phyloP scores from a whole-genome alignment of 2,329 filamentous ascomycete species.

The Pseudogymnoascus sp. region DNA sequence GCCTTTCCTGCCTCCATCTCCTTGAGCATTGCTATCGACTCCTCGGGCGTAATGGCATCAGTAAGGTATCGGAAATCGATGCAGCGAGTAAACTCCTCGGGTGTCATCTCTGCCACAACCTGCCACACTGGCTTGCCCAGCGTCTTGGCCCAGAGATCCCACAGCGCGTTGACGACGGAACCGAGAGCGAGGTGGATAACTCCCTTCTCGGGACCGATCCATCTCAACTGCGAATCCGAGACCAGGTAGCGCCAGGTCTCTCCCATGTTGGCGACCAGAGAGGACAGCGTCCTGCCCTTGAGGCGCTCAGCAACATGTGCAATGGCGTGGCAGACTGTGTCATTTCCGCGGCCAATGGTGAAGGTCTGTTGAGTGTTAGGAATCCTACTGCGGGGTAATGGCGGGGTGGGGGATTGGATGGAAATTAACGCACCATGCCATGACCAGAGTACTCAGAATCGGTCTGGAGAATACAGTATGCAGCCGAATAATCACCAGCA shows the following conservation, averaged over 20 bases:
- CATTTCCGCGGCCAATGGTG: slow-evolving; percentile 80
- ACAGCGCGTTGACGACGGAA: slow-evolving; percentile 79
- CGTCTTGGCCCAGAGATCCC: slow-evolving; percentile 84
- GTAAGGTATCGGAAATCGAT: slow-evolving; percentile 92
- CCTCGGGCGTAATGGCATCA: slow-evolving; percentile 75
- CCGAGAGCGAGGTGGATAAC: slow-evolving; percentile 84
- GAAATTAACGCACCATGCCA: slow-evolving; percentile 54
- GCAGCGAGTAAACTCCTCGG: slow-evolving; percentile 73
- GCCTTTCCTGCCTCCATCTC: slow-evolving; percentile 58
- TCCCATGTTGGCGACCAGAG: slow-evolving; percentile 70
- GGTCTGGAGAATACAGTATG: slow-evolving; percentile 87
- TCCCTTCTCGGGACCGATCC: slow-evolving; percentile 88
- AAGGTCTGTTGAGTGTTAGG: slow-evolving; percentile 38
- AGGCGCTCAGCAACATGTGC: slow-evolving; percentile 65
- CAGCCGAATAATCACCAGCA: slow-evolving; percentile 82
- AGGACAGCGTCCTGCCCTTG: slow-evolving; percentile 62
- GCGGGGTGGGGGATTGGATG: background rate
- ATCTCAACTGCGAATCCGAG: slow-evolving; percentile 76
- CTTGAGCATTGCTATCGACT: slow-evolving; percentile 63
- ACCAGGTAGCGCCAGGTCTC: slow-evolving; percentile 85
- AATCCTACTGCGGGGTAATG: background rate
- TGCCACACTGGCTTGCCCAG: slow-evolving; percentile 81
- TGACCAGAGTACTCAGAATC: slow-evolving; percentile 64
- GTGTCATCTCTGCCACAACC: slow-evolving; percentile 78
- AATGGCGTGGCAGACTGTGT: slow-evolving; percentile 80